A percentile compares a stretch with the other conserved stretches of the same genome.
These are phyloP conservation scores for Rehmannia glutinosa DNA, from an alignment of 257 asterid genomes.

Conservation along the genomic window DNA sequence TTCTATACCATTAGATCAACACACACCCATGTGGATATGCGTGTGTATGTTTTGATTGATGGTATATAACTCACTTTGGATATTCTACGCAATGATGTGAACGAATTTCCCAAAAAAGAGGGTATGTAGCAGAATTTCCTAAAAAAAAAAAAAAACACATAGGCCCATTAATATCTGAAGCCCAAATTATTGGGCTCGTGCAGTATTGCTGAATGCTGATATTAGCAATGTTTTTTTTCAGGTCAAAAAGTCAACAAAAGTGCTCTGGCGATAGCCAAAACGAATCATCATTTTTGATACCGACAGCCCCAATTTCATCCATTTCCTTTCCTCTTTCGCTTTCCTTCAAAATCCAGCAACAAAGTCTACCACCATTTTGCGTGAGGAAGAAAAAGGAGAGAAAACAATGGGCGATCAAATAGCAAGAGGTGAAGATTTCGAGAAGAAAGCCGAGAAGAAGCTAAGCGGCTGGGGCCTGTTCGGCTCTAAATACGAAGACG, in stretches of 20 bases:
- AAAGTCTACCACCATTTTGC: slow-evolving; percentile 7
- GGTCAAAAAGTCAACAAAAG: slow-evolving; percentile 22
- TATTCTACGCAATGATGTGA: too few species aligned
- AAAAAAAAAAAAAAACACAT: too few species aligned
- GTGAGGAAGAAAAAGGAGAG: slow-evolving; percentile 9
- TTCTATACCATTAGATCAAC: too few species aligned
- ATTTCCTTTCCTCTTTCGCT: not conserved
- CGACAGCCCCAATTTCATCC: not conserved
- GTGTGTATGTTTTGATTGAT: too few species aligned
- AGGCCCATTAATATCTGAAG: not conserved
- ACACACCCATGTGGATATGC: too few species aligned
- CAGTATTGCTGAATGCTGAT: too few species aligned
- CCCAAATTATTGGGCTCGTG: not conserved
- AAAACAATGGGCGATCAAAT: slow-evolving; percentile 70
- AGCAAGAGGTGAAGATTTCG: slow-evolving; percentile 72
- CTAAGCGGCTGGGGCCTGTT: slow-evolving; percentile 75
- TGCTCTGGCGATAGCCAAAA: slow-evolving; percentile 14
- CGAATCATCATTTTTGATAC: slow-evolving; percentile 3
- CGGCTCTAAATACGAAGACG: slow-evolving; percentile 84
- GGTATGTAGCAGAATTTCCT: too few species aligned
- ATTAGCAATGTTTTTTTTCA: not conserved
- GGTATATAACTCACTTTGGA: too few species aligned
- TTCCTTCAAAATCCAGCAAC: slow-evolving; percentile 18
- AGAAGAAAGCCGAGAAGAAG: slow-evolving; percentile 85
- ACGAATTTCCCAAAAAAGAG: too few species aligned